These are phyloP conservation scores for Aspergillus sp. DNA, from an alignment of 2,329 filamentous ascomycete genomes.

Conservation along the genomic window DNA sequence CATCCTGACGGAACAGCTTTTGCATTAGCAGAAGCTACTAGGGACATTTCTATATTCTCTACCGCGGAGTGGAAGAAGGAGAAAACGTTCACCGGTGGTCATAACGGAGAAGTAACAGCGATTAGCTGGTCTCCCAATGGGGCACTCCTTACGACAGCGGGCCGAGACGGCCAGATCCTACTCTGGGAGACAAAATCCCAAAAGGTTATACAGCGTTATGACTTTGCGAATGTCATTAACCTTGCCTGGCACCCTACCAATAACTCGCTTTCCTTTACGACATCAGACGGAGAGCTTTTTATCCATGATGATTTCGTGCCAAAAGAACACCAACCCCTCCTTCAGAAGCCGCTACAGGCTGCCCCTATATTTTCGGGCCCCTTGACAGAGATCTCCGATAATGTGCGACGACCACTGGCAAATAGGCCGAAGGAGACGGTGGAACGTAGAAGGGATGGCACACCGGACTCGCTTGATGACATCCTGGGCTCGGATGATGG, in stretches of 20 bases:
- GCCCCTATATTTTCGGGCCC: slow-evolving; percentile 85
- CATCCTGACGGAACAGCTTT: slow-evolving; percentile 93
- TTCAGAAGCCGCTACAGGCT: slow-evolving; percentile 58
- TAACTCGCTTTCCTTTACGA: slow-evolving; percentile 88
- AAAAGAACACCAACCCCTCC: slow-evolving; percentile 42
- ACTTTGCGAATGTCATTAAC: slow-evolving; percentile 79
- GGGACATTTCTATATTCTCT: slow-evolving; percentile 84
- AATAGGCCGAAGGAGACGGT: slow-evolving; percentile 55
- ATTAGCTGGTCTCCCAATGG: slow-evolving; percentile 94
- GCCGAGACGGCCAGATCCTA: slow-evolving; percentile 44
- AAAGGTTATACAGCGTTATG: slow-evolving; percentile 69
- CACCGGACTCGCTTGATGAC: slow-evolving; percentile 74
- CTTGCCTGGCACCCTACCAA: slow-evolving; percentile 86
- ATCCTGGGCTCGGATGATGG: slow-evolving; percentile 64
- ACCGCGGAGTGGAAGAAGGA: slow-evolving; percentile 86
- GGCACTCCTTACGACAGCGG: slow-evolving; percentile 67
- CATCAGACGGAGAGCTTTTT: slow-evolving; percentile 85
- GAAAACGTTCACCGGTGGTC: slow-evolving; percentile 70
- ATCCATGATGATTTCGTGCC: slow-evolving; percentile 65
- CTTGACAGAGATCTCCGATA: slow-evolving; percentile 63
- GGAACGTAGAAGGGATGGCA: slow-evolving; percentile 54
- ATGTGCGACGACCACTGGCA: slow-evolving; percentile 52
- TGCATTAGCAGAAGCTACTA: slow-evolving; percentile 74
- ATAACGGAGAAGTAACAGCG: slow-evolving; percentile 79
- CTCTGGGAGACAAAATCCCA: slow-evolving; percentile 92